Base-by-base conservation (phyloP, 2,329 filamentous ascomycete genomes). In the Thelonectria blattea region DNA sequence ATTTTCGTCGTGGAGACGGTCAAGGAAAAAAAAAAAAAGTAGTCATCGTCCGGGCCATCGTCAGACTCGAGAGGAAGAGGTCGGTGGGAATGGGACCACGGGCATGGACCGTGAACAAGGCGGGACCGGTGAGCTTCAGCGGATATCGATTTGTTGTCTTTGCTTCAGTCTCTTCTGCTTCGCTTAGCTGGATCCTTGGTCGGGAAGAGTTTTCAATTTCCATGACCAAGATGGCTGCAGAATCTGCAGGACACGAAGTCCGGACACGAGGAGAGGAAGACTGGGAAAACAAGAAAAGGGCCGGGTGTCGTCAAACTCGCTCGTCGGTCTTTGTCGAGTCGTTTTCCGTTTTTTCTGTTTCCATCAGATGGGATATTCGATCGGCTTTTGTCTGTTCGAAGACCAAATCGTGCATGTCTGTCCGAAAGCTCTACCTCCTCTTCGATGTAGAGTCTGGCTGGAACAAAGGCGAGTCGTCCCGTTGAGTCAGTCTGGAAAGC, bases 61-160 rank as follows among this genome's bases (percentile, higher is more conserved):
- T 57, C 52, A 62, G 58, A 59, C 45, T 56, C 37, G 60, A 34
- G 49, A 53, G 42, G 10, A 59, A 58, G 27, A 45, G 20, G 56
- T 58, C 62, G 57, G 56, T 56, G 54, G 18, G 58, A 52, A 67
- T 63, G 68, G 67, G 65, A 30, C 56, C 52, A 68, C 51, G 34
- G 50, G 50, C 52, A 18, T 56, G 61, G 8, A 30, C 55, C 58
- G 52, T 64, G 58, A 41, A 27, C 22, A 22, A 48, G 34, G 17
- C 45, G 45, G 17, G 43, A 47, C 52, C 32, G 56, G 52, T 49
- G 27, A 42, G 53, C 41, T 27, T 42, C 46, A 51, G 41, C 39
- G 45, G 24, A 47, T 47, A 24, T 17, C 15, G 45, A 67, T 68
- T 66, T 67, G 51, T 34, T 18, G 15, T 20, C 24, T 30, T 22